Evolutionary conservation across 2,329 filamentous ascomycete species (phyloP).

Genomic region (Aspergillus carbonarius): DNA sequence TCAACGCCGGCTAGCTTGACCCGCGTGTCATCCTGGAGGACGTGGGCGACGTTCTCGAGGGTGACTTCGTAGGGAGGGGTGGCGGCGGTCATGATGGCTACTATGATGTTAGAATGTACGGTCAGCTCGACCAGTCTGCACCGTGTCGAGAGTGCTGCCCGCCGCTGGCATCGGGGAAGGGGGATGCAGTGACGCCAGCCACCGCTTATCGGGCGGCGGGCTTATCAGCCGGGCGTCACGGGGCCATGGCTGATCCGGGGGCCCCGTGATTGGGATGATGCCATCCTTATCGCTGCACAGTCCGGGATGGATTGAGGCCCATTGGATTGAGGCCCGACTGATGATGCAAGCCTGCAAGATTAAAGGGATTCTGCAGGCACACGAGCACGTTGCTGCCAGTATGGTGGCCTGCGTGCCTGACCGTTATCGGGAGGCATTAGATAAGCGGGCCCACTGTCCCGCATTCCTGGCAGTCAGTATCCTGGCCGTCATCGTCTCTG

Average conservation of each 20-base stretch:
- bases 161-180: background rate
- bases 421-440: background rate
- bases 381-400: background rate
- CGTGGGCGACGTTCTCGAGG: slow-evolving; percentile 60
- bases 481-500: background rate
- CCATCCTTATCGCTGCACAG: background rate
- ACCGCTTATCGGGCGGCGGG: background rate
- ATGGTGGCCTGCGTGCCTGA: background rate
- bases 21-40: slow-evolving; percentile 70
- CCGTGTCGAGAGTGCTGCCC: background rate
- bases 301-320: no score
- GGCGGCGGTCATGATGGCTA: background rate
- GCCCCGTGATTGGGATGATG: background rate
- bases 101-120: background rate
- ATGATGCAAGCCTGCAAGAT: background rate
- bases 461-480: background rate
- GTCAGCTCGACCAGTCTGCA: background rate
- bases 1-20: slow-evolving; percentile 89
- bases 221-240: background rate
- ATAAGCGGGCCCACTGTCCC: background rate
- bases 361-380: background rate
- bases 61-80: slow-evolving; percentile 43
- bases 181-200: background rate
- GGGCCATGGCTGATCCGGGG: background rate
- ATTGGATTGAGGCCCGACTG: no score